A percentile compares a stretch with the other conserved stretches of the same genome.
Conservation (phyloP, 2,329 filamentous ascomycete species). For the Trichoderma sp. region DNA sequence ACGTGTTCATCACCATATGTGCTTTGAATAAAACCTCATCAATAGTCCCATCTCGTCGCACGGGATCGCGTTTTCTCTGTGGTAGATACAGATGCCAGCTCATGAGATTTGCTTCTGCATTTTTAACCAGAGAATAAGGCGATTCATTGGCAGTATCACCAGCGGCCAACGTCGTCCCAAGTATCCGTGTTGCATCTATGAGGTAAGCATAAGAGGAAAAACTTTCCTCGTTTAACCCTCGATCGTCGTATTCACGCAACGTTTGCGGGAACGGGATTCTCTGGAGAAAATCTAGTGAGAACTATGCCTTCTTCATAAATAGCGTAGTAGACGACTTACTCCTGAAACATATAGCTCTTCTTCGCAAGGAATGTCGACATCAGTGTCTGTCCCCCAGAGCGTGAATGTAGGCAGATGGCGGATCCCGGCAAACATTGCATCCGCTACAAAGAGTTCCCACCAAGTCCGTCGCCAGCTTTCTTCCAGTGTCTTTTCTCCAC, state of each 20-base stretch:
- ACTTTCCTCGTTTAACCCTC: slow-evolving; percentile 65
- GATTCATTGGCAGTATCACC: slow-evolving; percentile 49
- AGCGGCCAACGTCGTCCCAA: slow-evolving; percentile 59
- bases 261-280: slow-evolving; percentile 48
- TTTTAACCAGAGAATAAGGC: slow-evolving; percentile 25
- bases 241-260: slow-evolving; percentile 72
- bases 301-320: not conserved
- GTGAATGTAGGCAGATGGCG: slow-evolving; percentile 67
- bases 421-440: slow-evolving; percentile 76
- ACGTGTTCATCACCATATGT: slow-evolving; percentile 68
- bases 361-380: slow-evolving; percentile 71
- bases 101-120: slow-evolving; percentile 49
- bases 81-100: slow-evolving; percentile 79
- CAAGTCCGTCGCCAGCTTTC: slow-evolving; percentile 81
- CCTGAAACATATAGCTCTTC: slow-evolving; percentile 64
- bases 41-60: slow-evolving; percentile 63
- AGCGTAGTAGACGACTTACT: slow-evolving; percentile 43
- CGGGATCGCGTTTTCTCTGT: slow-evolving; percentile 65
- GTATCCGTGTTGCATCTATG: slow-evolving; percentile 73
- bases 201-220: slow-evolving; percentile 81
- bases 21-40: slow-evolving; percentile 86
- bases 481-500: slow-evolving; percentile 64
- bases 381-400: slow-evolving; percentile 58
- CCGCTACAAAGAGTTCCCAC: slow-evolving; percentile 75
- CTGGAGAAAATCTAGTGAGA: not conserved